Percentiles rank a stretch among this genome's conserved stretches.
Evolutionary conservation across 495 filamentous ascomycete species (phyloP).

Genomic region (Cladorrhinum samala): DNA sequence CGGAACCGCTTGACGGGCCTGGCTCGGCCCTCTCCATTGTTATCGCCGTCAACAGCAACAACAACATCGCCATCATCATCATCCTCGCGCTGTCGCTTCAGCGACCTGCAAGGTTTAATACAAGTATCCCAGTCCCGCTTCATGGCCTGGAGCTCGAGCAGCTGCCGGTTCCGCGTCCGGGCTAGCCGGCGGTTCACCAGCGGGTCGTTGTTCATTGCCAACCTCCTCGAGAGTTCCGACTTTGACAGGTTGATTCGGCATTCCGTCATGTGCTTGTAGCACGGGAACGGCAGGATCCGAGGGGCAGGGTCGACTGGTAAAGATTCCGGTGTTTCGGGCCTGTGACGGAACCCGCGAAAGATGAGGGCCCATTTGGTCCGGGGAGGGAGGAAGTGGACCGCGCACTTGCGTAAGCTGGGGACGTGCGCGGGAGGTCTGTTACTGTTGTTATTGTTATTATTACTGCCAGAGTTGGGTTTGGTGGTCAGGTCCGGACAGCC

Average conservation of each 20-base stretch:
- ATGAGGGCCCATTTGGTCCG: neutral
- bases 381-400: neutral
- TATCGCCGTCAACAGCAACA: too few relatives aligned
- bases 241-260: neutral
- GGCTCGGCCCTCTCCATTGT: too few relatives aligned
- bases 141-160: neutral
- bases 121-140: neutral
- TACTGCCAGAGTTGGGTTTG: too few relatives aligned
- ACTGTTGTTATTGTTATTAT: too few relatives aligned
- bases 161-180: neutral
- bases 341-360: neutral
- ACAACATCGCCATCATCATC: too few relatives aligned
- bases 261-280: slow-evolving; percentile 1
- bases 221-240: neutral
- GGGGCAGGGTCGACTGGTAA: neutral
- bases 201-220: neutral
- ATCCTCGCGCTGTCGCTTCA: neutral
- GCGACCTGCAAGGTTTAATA: too few relatives aligned
- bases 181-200: neutral
- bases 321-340: neutral
- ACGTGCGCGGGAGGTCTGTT: neutral
- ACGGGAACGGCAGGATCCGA: slow-evolving; percentile 8
- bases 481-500: slow-evolving; percentile 8
- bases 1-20: too few relatives aligned
- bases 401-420: neutral